phyloP scores from a whole-genome alignment of 768 basidiomycete genomes.

The Phaeolepiota aurea region DNA sequence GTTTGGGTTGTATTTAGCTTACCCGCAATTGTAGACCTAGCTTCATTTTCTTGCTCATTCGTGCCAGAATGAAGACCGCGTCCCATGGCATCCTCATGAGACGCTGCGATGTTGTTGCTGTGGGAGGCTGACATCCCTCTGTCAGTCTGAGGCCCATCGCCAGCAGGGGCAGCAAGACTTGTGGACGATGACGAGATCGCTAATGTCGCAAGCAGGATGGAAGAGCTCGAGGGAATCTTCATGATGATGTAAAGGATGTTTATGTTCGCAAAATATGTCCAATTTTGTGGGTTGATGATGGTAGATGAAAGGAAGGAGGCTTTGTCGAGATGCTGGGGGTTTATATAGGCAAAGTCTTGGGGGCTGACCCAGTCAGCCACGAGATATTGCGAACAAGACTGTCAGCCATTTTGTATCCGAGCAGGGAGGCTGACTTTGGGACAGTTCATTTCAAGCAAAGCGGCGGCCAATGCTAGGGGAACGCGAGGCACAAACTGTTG shows the following conservation, averaged over 20 bases:
- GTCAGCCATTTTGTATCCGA: too few species aligned
- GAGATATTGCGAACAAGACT: not conserved
- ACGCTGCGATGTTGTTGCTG: too few species aligned
- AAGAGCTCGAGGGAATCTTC: conserved; percentile 40
- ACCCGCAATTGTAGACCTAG: too few species aligned
- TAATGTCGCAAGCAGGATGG: conserved; percentile 36
- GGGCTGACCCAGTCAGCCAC: not conserved
- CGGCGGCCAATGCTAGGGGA: too few species aligned
- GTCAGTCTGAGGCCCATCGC: conserved; percentile 15
- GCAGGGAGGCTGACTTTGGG: not conserved
- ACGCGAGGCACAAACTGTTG: too few species aligned
- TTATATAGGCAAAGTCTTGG: not conserved
- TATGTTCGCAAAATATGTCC: too few species aligned
- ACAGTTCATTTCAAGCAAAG: too few species aligned
- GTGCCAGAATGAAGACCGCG: too few species aligned
- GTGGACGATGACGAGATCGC: conserved; percentile 44
- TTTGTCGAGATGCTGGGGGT: not conserved
- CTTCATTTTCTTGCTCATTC: too few species aligned
- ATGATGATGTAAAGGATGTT: conserved; percentile 23
- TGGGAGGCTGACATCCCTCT: conserved; percentile 14
- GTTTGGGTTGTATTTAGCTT: too few species aligned
- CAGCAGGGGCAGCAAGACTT: conserved; percentile 33
- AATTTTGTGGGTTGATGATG: not conserved
- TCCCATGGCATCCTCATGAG: too few species aligned
- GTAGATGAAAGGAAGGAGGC: not conserved